phyloP scores from a whole-genome alignment of 306 rosid genomes.

The Prunus mongolica region DNA sequence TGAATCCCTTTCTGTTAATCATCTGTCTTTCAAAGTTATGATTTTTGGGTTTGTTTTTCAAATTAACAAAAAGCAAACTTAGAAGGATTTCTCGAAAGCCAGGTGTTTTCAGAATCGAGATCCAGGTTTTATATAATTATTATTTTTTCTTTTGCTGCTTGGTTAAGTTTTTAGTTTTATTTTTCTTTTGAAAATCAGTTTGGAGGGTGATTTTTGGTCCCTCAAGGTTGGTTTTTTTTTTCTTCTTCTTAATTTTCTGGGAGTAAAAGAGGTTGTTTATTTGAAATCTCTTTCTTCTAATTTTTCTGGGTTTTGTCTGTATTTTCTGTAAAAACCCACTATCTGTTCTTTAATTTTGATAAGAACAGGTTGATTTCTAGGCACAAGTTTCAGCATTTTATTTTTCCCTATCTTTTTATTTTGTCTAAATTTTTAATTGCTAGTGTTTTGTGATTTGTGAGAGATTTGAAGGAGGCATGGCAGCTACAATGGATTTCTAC shows the following conservation, averaged over 20 bases:
- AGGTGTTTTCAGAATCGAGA: conserved; percentile 99
- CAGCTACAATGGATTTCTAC: conserved; percentile 73
- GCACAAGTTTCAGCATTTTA: background rate
- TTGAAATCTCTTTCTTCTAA: conserved; percentile 52
- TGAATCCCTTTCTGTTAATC: conserved; percentile 99
- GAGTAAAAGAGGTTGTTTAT: conserved; percentile 71
- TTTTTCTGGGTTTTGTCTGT: background rate
- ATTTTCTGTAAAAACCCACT: background rate
- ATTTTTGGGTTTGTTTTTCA: conserved; percentile 84
- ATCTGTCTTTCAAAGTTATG: conserved; percentile 83
- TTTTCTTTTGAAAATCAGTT: conserved; percentile 8
- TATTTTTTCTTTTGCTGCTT: background rate
- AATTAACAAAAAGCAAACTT: conserved; percentile 58
- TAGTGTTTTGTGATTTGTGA: background rate
- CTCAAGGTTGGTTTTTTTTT: conserved; percentile 36
- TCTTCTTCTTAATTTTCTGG: background rate
- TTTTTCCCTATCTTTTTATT: background rate
- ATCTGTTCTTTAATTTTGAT: conserved; percentile 64
- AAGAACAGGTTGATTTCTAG: conserved; percentile 47
- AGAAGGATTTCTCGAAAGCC: conserved; percentile 52
- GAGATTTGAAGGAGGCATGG: conserved; percentile 42
- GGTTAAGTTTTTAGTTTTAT: background rate
- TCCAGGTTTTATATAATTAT: conserved; percentile 46
- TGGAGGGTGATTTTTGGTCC: conserved; percentile 80
- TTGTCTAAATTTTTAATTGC: background rate